Conservation (phyloP, 768 basidiomycete genomes). For the Xerocomellus chrysenteron region DNA sequence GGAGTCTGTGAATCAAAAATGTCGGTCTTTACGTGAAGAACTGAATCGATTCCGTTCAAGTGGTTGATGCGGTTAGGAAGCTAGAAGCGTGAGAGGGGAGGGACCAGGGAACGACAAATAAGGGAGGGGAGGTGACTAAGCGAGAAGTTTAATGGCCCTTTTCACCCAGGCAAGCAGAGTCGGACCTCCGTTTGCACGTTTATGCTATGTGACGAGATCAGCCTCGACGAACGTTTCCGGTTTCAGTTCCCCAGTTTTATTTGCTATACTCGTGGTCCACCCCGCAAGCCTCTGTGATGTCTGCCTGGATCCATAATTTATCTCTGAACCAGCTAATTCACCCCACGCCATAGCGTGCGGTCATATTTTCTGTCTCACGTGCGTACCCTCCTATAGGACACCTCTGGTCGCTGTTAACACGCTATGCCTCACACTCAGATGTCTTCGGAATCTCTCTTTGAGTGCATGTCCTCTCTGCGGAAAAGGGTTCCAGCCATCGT, state of each 20-base stretch:
- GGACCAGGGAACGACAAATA: neutral
- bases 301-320: constrained; percentile 59
- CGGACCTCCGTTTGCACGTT: constrained; percentile 29
- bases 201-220: constrained; percentile 36
- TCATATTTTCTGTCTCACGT: constrained; percentile 73
- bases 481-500: constrained; percentile 53
- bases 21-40: constrained; percentile 30
- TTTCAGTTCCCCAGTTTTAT: constrained; percentile 23
- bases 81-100: neutral
- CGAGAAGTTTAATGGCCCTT: constrained; percentile 25
- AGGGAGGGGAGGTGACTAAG: constrained; percentile 22
- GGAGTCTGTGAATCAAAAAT: constrained; percentile 25
- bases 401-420: constrained; percentile 12
- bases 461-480: constrained; percentile 66
- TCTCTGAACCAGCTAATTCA: constrained; percentile 46
- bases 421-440: constrained; percentile 38
- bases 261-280: constrained; percentile 61
- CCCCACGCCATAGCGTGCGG: constrained; percentile 77
- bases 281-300: constrained; percentile 74
- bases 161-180: constrained; percentile 7
- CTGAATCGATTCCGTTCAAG: constrained; percentile 23
- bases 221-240: constrained; percentile 26
- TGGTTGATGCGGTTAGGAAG: neutral
- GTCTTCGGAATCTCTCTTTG: constrained; percentile 50
- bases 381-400: constrained; percentile 31